Percentiles rank a stretch among this genome's conserved stretches.
phyloP scores from a whole-genome alignment of 225 moss, liverwort and hornwort species.

The Bryum argenteum region DNA sequence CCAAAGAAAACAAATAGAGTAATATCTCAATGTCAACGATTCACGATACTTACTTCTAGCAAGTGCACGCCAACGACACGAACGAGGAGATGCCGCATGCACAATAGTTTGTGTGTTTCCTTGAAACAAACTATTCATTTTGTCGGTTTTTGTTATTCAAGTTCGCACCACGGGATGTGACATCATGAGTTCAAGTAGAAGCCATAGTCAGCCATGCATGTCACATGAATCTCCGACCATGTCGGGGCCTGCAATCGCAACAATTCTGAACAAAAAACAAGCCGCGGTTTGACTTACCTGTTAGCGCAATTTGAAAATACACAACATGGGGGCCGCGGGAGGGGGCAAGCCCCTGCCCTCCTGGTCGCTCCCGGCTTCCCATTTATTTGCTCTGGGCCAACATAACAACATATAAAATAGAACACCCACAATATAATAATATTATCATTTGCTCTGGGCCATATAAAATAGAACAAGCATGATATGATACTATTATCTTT shows the following conservation, averaged over 20 bases:
- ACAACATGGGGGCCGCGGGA: neutral
- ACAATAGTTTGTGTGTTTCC: neutral
- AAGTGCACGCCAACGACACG: too few relatives aligned
- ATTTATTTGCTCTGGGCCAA: neutral
- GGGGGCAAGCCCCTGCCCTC: conserved; percentile 26
- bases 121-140: neutral
- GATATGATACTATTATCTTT: neutral
- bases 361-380: conserved; percentile 14
- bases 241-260: neutral
- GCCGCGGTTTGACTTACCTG: conserved; percentile 7
- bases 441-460: neutral
- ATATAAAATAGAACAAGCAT: neutral
- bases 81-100: neutral
- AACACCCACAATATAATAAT: neutral
- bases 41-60: too few relatives aligned
- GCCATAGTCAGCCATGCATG: conserved; percentile 8
- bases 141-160: neutral
- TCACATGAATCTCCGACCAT: conserved; percentile 19
- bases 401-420: too few relatives aligned
- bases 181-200: neutral
- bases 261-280: neutral
- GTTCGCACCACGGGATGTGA: too few relatives aligned
- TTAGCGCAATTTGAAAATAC: neutral
- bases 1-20: too few relatives aligned
- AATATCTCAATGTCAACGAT: too few relatives aligned